Percentiles rank a stretch among this genome's conserved stretches.
These are phyloP conservation scores for Diplodia intermedia DNA, from an alignment of 2,329 filamentous ascomycete species.

Conservation along the genomic window DNA sequence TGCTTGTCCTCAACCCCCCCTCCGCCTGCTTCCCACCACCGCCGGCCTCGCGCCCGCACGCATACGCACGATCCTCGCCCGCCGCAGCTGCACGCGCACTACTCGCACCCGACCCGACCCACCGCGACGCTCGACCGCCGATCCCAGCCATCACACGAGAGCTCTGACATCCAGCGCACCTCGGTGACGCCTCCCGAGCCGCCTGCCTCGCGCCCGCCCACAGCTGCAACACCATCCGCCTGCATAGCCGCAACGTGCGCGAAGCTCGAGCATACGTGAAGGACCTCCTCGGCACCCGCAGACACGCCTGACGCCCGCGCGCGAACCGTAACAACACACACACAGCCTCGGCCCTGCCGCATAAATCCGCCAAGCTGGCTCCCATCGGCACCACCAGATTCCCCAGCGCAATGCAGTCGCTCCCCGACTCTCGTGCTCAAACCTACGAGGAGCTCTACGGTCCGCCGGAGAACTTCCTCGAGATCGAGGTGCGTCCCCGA, in stretches of 20 bases:
- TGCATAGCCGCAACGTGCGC: conserved; percentile 6
- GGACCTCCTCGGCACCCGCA: not conserved
- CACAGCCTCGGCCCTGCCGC: not conserved
- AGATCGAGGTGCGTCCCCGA: conserved; percentile 78
- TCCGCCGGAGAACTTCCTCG: conserved; percentile 96
- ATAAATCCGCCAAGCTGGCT: conserved; percentile 20
- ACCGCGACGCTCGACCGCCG: conserved; percentile 27
- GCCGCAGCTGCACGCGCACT: conserved; percentile 18
- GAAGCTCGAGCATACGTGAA: conserved; percentile 6
- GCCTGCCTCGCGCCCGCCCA: conserved; percentile 12
- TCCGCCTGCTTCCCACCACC: not conserved
- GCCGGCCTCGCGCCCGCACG: conserved; percentile 12
- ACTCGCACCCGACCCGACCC: conserved; percentile 9
- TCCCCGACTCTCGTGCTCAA: conserved; percentile 78
- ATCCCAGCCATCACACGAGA: conserved; percentile 28
- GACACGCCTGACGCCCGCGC: not conserved
- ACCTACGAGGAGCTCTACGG: conserved; percentile 99
- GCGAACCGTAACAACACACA: conserved; percentile 1
- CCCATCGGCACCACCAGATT: conserved; percentile 11
- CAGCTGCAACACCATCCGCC: conserved; percentile 8
- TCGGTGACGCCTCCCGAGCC: conserved; percentile 18
- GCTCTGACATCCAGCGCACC: conserved; percentile 25
- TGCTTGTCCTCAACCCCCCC: conserved; percentile 7
- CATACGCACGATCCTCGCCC: conserved; percentile 18
- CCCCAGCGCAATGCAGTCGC: conserved; percentile 62